Evolutionary conservation across 352 stramenopile species (phyloP), one percentile per base, ranked within the genome.

Genomic region (Phytophthora capsici): DNA sequence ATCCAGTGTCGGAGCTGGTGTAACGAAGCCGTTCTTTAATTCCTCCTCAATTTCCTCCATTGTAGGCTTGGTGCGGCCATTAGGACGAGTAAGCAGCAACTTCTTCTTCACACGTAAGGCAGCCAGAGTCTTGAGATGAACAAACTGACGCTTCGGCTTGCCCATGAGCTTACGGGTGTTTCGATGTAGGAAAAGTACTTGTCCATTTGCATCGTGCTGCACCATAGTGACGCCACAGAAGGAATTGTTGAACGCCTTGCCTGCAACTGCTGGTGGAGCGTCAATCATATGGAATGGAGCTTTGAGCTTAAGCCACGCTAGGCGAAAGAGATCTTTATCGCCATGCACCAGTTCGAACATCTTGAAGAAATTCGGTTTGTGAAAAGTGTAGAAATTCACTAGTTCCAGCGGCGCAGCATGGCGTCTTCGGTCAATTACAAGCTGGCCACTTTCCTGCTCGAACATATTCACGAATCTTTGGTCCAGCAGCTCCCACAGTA

Each of bases 381-480:
- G 66, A 25, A 77, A 79, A 4, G 55, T 66, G 45, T 85, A 86
- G 46, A 89, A 86, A 17, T 76, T 67, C 19, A 84, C 73, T 16
- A 72, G 46, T 6, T 78, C 53, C 12, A 86, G 37, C 4, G 80
- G 49, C 0, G 56, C 62, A n/a, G 66, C 49, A 47, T 78, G 71
- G n/a, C 74, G 76, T 37, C 37, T 38, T 34, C 74, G 69, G 38
- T 89, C 65, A 19, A 91, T 75, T 8, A 88, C 51, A 10, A 91
- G 17, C 43, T 91, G 82, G 0, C 80, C 82, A 30, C 79, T 89
- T 43, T 91, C 82, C 67, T 90, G 82, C 53, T 90, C 80, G 40
- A 89, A 89, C 80, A 87, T 88, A 67, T 86, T 66, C 7, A 85
- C 73, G 47, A 77, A 83, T 0, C 49, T 45, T 23, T 80, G 23